phyloP scores from a whole-genome alignment of 768 basidiomycete species.

The Russula sp. region DNA sequence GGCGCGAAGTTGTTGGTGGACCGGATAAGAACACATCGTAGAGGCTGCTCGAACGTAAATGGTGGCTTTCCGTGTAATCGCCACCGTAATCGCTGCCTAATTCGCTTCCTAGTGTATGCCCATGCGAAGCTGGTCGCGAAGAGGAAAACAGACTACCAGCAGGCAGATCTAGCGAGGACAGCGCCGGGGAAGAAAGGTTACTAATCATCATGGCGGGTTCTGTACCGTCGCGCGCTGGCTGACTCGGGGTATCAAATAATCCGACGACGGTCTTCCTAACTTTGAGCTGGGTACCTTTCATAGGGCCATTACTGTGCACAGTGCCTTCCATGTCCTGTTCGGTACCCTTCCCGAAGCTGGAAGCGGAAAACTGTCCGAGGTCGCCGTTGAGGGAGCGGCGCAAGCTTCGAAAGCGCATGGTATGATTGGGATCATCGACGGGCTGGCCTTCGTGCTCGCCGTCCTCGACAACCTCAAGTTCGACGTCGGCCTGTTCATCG shows the following conservation, averaged over 20 bases:
- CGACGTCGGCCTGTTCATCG: slow-evolving; percentile 46
- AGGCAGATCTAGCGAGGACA: slow-evolving; percentile 21
- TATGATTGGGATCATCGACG: slow-evolving; percentile 31
- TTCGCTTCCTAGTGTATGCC: slow-evolving; percentile 48
- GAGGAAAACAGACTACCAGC: slow-evolving; percentile 7
- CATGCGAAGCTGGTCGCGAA: slow-evolving; percentile 17
- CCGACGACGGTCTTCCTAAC: slow-evolving; percentile 54
- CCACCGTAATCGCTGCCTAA: slow-evolving; percentile 49
- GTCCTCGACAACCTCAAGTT: slow-evolving; percentile 40
- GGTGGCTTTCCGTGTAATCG: slow-evolving; percentile 39
- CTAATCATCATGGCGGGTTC: slow-evolving; percentile 8
- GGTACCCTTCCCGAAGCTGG: slow-evolving; percentile 26
- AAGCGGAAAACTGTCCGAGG: slow-evolving; percentile 22
- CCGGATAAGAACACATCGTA: slow-evolving; percentile 36
- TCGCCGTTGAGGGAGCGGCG: slow-evolving; percentile 38
- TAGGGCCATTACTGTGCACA: slow-evolving; percentile 17
- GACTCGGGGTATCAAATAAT: slow-evolving; percentile 43
- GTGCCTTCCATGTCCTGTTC: slow-evolving; percentile 29
- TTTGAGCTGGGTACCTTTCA: slow-evolving; percentile 24
- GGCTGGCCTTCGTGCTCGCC: slow-evolving; percentile 31
- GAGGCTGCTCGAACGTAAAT: slow-evolving; percentile 50
- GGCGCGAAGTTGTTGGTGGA: slow-evolving; percentile 27
- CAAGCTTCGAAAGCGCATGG: slow-evolving; percentile 46
- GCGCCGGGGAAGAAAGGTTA: slow-evolving; percentile 10
- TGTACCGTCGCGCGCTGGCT: background rate